These are phyloP conservation scores for Adansonia rubrostipa DNA, from an alignment of 441 rosid genomes.

Conservation along the genomic window DNA sequence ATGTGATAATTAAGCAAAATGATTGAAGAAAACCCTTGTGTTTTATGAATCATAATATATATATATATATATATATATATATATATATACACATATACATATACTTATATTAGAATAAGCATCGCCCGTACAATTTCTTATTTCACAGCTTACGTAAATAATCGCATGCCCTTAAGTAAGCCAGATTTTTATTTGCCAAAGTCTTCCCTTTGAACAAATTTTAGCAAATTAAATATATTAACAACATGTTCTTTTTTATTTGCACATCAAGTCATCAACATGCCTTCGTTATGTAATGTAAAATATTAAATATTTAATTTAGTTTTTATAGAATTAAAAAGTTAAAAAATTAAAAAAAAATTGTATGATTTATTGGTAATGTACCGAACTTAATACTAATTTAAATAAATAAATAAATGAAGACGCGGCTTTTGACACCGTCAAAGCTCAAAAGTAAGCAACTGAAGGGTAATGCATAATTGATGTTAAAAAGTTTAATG, in stretches of 20 bases:
- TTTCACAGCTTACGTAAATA: not conserved
- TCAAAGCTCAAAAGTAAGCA: not conserved
- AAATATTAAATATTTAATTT: not conserved
- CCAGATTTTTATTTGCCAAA: not conserved
- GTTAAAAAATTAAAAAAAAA: too few species aligned
- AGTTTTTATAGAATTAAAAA: not conserved
- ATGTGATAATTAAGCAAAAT: conserved; percentile 9
- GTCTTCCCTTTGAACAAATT: not conserved
- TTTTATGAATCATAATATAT: too few species aligned
- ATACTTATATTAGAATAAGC: conserved; percentile 3
- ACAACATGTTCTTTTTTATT: not conserved
- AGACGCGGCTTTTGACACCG: not conserved
- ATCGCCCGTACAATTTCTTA: not conserved
- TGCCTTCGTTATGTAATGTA: not conserved
- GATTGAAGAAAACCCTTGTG: not conserved
- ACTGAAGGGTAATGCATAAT: not conserved
- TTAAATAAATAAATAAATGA: too few species aligned
- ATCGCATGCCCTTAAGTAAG: conserved; percentile 16
- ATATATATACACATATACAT: too few species aligned
- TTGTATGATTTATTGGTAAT: too few species aligned
- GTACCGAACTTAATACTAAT: too few species aligned
- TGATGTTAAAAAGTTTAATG: not conserved
- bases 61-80: too few species aligned
- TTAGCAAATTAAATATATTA: not conserved
- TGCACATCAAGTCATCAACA: not conserved